phyloP scores from a whole-genome alignment of 1,284 basidiomycete genomes.

The Fomitopsis schrenkii region DNA sequence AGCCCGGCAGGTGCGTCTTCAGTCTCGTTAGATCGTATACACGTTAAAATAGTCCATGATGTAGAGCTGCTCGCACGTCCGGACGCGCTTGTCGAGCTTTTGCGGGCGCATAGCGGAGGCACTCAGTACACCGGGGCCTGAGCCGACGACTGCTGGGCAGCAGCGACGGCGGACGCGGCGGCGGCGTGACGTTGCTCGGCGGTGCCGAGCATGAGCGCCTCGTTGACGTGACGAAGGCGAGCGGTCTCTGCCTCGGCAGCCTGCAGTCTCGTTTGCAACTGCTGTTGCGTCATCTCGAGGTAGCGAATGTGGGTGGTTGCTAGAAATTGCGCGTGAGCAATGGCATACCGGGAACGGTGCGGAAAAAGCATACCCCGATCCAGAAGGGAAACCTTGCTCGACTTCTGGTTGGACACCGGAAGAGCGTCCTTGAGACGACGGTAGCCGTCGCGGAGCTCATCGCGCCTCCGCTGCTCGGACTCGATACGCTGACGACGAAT shows the following conservation, averaged over 20 bases:
- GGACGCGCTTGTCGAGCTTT: slow-evolving; percentile 27
- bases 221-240: slow-evolving; percentile 74
- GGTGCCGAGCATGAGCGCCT: slow-evolving; percentile 79
- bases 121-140: slow-evolving; percentile 43
- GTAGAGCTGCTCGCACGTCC: slow-evolving; percentile 24
- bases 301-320: slow-evolving; percentile 78
- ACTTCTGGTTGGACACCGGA: slow-evolving; percentile 82
- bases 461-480: slow-evolving; percentile 81
- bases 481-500: slow-evolving; percentile 84
- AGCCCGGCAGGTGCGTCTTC: slow-evolving; percentile 46
- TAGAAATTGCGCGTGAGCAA: slow-evolving; percentile 16
- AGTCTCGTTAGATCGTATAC: slow-evolving; percentile 33
- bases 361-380: slow-evolving; percentile 62
- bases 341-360: background rate
- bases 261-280: slow-evolving; percentile 69
- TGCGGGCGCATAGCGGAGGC: slow-evolving; percentile 16
- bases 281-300: slow-evolving; percentile 69
- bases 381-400: slow-evolving; percentile 81
- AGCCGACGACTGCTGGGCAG: slow-evolving; percentile 35
- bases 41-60: slow-evolving; percentile 18
- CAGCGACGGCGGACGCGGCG: slow-evolving; percentile 50
- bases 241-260: slow-evolving; percentile 72
- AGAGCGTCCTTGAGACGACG: slow-evolving; percentile 81
- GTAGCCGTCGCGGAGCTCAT: slow-evolving; percentile 86
- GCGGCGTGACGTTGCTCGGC: slow-evolving; percentile 66